Percentiles rank a stretch among this genome's conserved stretches.
These are phyloP conservation scores for Mallotus nudiflorus DNA, from an alignment of 345 rosid species.

Conservation along the genomic window DNA sequence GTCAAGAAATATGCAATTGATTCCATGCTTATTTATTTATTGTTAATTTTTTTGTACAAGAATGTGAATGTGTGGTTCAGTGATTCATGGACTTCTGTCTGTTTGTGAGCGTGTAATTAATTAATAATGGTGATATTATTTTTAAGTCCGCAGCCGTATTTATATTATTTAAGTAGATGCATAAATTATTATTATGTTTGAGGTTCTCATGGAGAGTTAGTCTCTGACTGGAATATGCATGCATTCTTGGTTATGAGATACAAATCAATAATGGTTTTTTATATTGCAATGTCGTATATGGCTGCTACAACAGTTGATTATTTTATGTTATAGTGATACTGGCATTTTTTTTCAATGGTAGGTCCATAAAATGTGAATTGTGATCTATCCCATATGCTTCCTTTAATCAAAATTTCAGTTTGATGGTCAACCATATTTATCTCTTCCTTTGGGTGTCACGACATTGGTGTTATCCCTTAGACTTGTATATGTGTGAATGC, in stretches of 20 bases:
- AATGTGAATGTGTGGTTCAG: conserved; percentile 28
- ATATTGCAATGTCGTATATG: conserved; percentile 17
- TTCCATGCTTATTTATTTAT: conserved; percentile 12
- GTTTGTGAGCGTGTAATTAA: conserved; percentile 30
- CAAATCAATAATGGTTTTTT: conserved; percentile 16
- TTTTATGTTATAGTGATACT: conserved; percentile 6
- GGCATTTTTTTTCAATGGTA: conserved; percentile 7
- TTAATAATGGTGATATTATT: conserved; percentile 25
- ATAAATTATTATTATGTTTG: conserved; percentile 21
- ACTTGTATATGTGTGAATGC: conserved; percentile 5
- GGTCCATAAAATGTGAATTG: conserved; percentile 12
- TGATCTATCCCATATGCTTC: conserved; percentile 25
- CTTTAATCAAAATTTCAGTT: conserved; percentile 17
- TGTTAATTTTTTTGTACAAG: conserved; percentile 4
- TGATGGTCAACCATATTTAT: conserved; percentile 30
- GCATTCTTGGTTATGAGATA: conserved; percentile 31
- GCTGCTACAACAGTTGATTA: conserved; percentile 5
- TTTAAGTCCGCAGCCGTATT: conserved; percentile 11
- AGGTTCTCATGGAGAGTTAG: conserved; percentile 34
- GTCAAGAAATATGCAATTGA: conserved; percentile 13
- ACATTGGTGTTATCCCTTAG: conserved; percentile 8
- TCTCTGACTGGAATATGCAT: conserved; percentile 44
- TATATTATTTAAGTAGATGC: conserved; percentile 24
- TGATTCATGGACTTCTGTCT: conserved; percentile 49
- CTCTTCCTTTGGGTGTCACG: background rate